phyloP scores from a whole-genome alignment of 2,329 filamentous ascomycete genomes.

The Setomelanomma holmii region DNA sequence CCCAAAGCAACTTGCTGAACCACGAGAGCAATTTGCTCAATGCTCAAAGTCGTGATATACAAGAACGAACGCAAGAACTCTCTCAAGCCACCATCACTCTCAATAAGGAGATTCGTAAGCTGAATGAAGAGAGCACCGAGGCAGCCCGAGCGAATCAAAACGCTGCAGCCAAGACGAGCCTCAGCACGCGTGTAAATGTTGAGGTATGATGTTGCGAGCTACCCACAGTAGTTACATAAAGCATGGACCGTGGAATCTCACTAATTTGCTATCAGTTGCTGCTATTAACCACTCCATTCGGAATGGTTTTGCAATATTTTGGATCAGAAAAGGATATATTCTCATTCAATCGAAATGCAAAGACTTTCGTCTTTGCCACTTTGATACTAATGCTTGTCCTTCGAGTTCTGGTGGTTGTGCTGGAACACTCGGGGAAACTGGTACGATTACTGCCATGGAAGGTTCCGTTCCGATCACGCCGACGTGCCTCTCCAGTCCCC shows the following conservation, averaged over 20 bases:
- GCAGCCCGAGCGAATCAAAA: constrained; percentile 6
- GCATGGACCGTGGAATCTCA: too few species aligned
- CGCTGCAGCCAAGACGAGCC: constrained; percentile 6
- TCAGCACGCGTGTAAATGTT: constrained; percentile 10
- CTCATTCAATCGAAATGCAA: constrained; percentile 6
- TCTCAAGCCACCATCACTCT: neutral
- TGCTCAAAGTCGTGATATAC: neutral
- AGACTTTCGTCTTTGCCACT: neutral
- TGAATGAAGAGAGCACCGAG: constrained; percentile 4
- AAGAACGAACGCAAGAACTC: neutral
- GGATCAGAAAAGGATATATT: constrained; percentile 7
- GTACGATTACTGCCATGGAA: neutral
- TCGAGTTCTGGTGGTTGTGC: neutral
- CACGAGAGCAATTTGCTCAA: constrained; percentile 9
- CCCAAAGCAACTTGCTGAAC: neutral
- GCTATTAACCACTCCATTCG: constrained; percentile 5
- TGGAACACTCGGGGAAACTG: neutral
- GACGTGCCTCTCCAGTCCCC: too few species aligned
- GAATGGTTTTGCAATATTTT: constrained; percentile 13
- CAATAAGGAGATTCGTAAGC: constrained; percentile 2
- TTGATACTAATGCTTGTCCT: constrained; percentile 7
- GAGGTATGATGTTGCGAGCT: too few species aligned
- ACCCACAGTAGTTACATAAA: too few species aligned
- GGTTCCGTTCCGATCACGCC: neutral
- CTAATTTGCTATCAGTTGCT: constrained; percentile 9